Evolutionary conservation across 345 rosid species (phyloP).

Genomic region (Melastoma malabathricum): DNA sequence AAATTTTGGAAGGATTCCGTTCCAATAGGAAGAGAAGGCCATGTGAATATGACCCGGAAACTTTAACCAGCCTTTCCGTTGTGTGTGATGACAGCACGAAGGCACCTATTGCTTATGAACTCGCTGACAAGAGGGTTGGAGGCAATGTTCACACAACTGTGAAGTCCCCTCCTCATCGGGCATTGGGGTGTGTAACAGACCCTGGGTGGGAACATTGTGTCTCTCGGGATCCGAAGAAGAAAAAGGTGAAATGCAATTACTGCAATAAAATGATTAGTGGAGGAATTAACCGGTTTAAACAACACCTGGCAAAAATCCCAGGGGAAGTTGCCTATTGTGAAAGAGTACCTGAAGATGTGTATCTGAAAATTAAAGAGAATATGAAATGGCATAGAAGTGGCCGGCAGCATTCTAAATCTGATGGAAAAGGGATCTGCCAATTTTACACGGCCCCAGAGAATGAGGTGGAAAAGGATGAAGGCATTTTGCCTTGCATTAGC

Average conservation of each 20-base stretch:
- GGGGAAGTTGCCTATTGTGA: slow-evolving; percentile 40
- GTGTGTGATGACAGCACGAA: slow-evolving; percentile 13
- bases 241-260: slow-evolving; percentile 35
- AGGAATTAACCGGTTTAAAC: slow-evolving; percentile 39
- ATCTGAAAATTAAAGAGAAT: slow-evolving; percentile 30
- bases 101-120: slow-evolving; percentile 12
- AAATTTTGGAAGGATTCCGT: slow-evolving; percentile 25
- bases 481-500: slow-evolving; percentile 8
- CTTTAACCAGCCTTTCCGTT: slow-evolving; percentile 10
- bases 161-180: slow-evolving; percentile 22
- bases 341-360: slow-evolving; percentile 32
- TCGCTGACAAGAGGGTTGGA: slow-evolving; percentile 17
- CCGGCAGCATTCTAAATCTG: slow-evolving; percentile 16
- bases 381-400: slow-evolving; percentile 43
- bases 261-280: slow-evolving; percentile 40
- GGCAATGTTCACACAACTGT: slow-evolving; percentile 11
- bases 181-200: slow-evolving; percentile 28
- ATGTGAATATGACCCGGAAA: slow-evolving; percentile 14
- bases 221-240: slow-evolving; percentile 34
- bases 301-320: slow-evolving; percentile 37
- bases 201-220: slow-evolving; percentile 43
- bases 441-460: slow-evolving; percentile 17
- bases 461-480: slow-evolving; percentile 24
- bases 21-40: slow-evolving; percentile 18
- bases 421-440: slow-evolving; percentile 15